Percentiles rank a stretch among this genome's conserved stretches.
Evolutionary conservation across 2,329 filamentous ascomycete species (phyloP).

Genomic region (Colletotrichum melonis): DNA sequence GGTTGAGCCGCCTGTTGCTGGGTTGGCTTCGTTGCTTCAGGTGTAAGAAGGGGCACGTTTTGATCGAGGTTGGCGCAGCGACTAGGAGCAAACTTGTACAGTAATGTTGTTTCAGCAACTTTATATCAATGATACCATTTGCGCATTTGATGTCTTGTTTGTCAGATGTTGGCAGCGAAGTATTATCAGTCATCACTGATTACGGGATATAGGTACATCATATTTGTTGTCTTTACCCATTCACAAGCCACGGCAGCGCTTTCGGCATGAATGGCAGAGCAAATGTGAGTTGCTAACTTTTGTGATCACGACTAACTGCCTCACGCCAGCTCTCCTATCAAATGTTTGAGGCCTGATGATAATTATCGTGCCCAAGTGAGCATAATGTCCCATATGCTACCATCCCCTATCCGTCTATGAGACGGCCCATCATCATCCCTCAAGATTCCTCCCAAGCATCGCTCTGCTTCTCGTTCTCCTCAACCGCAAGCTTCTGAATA

Average conservation of each 20-base stretch:
- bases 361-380: too few species aligned
- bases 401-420: neutral
- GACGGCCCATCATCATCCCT: neutral
- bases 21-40: slow-evolving; percentile 52
- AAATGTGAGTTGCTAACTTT: too few species aligned
- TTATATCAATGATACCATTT: neutral
- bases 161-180: too few species aligned
- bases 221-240: too few species aligned
- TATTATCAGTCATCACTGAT: too few species aligned
- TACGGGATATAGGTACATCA: too few species aligned
- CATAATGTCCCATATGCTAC: neutral
- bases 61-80: too few species aligned
- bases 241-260: too few species aligned
- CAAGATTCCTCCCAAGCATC: neutral
- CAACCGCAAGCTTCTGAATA: neutral
- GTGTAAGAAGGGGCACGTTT: slow-evolving; percentile 41
- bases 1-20: slow-evolving; percentile 49
- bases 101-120: neutral
- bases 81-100: neutral
- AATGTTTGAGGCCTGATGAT: too few species aligned
- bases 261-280: too few species aligned
- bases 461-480: neutral
- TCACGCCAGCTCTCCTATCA: too few species aligned
- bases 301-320: too few species aligned
- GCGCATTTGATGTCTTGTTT: neutral